These are phyloP conservation scores for Pythium monospermum DNA, from an alignment of 352 stramenopile genomes.

Conservation along the genomic window DNA sequence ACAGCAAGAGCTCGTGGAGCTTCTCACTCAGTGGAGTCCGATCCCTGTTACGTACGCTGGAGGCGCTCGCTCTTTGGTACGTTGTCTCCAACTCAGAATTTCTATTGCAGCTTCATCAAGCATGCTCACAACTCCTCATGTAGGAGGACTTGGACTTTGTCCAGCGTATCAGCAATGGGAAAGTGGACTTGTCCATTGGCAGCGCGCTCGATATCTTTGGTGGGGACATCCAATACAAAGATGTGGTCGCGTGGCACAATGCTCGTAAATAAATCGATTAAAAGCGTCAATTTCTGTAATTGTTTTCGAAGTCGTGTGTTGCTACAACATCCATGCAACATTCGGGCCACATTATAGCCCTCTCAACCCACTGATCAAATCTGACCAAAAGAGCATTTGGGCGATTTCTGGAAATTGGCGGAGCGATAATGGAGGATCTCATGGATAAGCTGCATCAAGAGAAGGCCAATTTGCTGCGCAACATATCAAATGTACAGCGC, in stretches of 20 bases:
- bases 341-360: not conserved
- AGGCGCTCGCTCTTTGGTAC: conserved; percentile 87
- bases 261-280: conserved; percentile 12
- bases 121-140: not conserved
- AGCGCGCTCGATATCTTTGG: conserved; percentile 98
- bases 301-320: no score
- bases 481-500: conserved; percentile 20
- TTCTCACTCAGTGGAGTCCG: conserved; percentile 89
- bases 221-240: conserved; percentile 90
- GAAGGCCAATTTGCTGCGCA: conserved; percentile 33
- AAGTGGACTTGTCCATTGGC: conserved; percentile 97
- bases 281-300: conserved; percentile 7
- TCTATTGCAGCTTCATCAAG: conserved; percentile 22
- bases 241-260: conserved; percentile 91
- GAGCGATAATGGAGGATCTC: conserved; percentile 40
- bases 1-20: conserved; percentile 92
- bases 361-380: not conserved
- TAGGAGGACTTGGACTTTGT: conserved; percentile 94
- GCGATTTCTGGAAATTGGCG: no score
- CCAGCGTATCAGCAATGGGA: conserved; percentile 87
- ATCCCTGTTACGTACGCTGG: conserved; percentile 97
- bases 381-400: not conserved
- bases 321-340: not conserved
- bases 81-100: conserved; percentile 1
- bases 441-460: conserved; percentile 38